Conservation (phyloP, 2,329 filamentous ascomycete species). For the Cladosporium halotolerans region DNA sequence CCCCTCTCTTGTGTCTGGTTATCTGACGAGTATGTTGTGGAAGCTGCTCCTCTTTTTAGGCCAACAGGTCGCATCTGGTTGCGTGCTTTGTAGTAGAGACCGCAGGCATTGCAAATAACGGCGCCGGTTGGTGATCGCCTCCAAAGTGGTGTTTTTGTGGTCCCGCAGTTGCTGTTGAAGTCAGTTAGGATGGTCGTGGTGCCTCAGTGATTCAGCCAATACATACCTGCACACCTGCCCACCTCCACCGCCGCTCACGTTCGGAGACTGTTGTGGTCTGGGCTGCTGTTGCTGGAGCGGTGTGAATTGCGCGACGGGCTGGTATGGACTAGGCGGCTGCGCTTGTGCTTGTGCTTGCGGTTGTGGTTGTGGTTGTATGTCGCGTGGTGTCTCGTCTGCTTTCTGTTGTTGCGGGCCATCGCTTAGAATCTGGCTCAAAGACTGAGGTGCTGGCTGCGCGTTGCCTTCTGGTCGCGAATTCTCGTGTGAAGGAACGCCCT, state of each 20-base stretch:
- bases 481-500: constrained; percentile 24
- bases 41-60: constrained; percentile 65
- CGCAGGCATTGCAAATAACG: constrained; percentile 96
- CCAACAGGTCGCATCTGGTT: constrained; percentile 88
- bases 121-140: constrained; percentile 85
- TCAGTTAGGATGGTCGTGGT: constrained; percentile 10
- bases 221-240: constrained; percentile 68
- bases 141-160: constrained; percentile 91
- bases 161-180: constrained; percentile 75
- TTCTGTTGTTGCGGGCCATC: neutral
- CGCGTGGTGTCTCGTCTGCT: neutral
- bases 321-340: constrained; percentile 3
- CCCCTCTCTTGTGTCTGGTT: constrained; percentile 34
- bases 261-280: neutral
- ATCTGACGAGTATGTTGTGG: constrained; percentile 13
- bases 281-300: constrained; percentile 5
- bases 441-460: constrained; percentile 11
- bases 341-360: constrained; percentile 13
- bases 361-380: neutral
- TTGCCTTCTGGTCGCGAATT: constrained; percentile 12
- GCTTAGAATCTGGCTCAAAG: constrained; percentile 8
- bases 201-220: neutral
- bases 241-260: constrained; percentile 20
- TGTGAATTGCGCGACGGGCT: constrained; percentile 9
- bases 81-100: constrained; percentile 86